Evolutionary conservation across 768 basidiomycete species (phyloP), one percentile per base, ranked within the genome.

Genomic region (Russula olivacea): DNA sequence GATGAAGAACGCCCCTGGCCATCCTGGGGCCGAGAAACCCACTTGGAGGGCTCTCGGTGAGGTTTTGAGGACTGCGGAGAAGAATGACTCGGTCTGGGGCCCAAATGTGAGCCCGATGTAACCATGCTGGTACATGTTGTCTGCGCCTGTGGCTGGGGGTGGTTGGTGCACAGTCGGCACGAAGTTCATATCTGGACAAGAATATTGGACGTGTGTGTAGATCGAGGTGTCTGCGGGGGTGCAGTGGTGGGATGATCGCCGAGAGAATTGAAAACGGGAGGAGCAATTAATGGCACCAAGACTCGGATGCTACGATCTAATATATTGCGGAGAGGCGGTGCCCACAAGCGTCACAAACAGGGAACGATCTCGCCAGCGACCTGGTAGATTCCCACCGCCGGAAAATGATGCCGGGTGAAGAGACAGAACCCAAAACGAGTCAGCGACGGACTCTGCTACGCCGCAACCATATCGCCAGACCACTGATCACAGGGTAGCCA

Each of bases 1-100:
- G 3, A 65, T 58, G 55, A 21, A 62, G n/a, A 65, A 65, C 1
- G 64, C 52, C 7, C 49, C 9, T 6, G 64, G 64, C 64, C 64
- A 65, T 49, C 64, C 64, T 2, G 64, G 64, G 1, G 61, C 61
- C 3, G 64, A 65, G 45, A 21, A 65, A 3, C 55, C 55, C 11
- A 65, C 64, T 47, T 65, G 60, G 21, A 65, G 36, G 50, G 9
- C 47, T 48, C 51, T 50, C 19, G 64, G 55, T 12, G 64, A 65
- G 19, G 36, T 38, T 9, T 65, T 65, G 40, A 65, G 55, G 4
- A 65, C 38, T 2, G 32, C 19, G 9, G 34, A 25, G 34, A 65
- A 65, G 43, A 65, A 63, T 19, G 61, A 38, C 45, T 65, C 64
- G 15, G 55, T 38, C 25, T 62, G 54, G 14, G 38, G 11, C 17